Percentiles rank a stretch among this genome's conserved stretches.
These are phyloP conservation scores for Aeschynomene evenia DNA, from an alignment of 306 rosid species.

Conservation along the genomic window DNA sequence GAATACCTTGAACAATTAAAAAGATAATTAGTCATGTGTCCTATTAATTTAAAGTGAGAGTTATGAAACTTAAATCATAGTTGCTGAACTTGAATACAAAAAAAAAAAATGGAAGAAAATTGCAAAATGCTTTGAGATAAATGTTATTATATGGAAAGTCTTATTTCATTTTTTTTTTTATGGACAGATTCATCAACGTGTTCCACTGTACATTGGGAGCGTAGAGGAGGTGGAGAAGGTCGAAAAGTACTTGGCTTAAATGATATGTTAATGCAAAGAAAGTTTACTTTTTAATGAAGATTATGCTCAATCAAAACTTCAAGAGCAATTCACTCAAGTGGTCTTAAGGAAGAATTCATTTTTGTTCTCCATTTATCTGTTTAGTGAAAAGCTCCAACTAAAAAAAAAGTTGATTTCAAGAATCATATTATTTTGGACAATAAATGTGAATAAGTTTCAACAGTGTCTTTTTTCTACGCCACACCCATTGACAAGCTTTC, in stretches of 20 bases:
- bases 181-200: constrained; percentile 89
- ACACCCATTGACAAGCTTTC: not conserved
- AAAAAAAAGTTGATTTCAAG: not conserved
- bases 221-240: constrained; percentile 84
- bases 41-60: no score
- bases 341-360: constrained; percentile 19
- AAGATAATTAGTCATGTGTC: no score
- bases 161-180: constrained; percentile 4
- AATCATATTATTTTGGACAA: not conserved
- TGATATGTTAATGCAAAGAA: constrained; percentile 18
- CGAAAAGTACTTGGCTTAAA: constrained; percentile 82
- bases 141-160: not conserved
- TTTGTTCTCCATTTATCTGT: not conserved
- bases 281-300: constrained; percentile 29
- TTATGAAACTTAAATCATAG: no score
- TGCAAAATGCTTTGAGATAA: no score
- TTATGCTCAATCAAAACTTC: constrained; percentile 16
- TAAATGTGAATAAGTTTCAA: not conserved
- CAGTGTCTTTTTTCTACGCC: not conserved
- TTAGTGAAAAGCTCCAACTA: not conserved
- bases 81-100: no score
- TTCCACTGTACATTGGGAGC: constrained; percentile 92
- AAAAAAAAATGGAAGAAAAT: no score
- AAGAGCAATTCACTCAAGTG: constrained; percentile 24
- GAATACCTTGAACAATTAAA: no score